Percentiles rank a stretch among this genome's conserved stretches.
Conservation (phyloP, 345 rosid species). For the Aquilaria yunnanensis region DNA sequence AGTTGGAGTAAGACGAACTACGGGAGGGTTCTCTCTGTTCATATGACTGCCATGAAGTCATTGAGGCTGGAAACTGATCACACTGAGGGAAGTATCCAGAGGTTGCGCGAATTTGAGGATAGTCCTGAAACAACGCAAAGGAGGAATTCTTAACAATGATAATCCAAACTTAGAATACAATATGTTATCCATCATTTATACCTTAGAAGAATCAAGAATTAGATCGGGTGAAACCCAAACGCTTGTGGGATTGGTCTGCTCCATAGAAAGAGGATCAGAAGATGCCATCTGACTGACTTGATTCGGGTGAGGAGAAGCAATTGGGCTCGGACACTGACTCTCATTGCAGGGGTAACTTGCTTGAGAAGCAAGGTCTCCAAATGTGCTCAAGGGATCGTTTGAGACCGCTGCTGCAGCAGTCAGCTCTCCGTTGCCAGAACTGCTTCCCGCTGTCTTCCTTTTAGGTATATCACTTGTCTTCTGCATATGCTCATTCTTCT, state of each 20-base stretch:
- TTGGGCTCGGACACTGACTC: slow-evolving; percentile 37
- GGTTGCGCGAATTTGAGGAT: slow-evolving; percentile 30
- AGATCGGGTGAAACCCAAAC: slow-evolving; percentile 50
- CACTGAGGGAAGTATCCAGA: slow-evolving; percentile 28
- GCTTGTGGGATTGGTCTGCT: slow-evolving; percentile 24
- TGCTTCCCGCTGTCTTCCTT: slow-evolving; percentile 22
- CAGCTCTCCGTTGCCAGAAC: slow-evolving; percentile 31
- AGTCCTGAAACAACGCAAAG: slow-evolving; percentile 31
- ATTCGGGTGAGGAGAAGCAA: slow-evolving; percentile 32
- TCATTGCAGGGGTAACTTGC: slow-evolving; percentile 29
- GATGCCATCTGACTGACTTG: slow-evolving; percentile 27
- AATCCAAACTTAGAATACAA: background rate
- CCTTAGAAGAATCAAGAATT: slow-evolving; percentile 74
- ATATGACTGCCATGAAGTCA: slow-evolving; percentile 34
- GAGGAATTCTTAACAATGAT: slow-evolving; percentile 5
- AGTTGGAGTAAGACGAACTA: slow-evolving; percentile 28
- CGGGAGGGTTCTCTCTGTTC: slow-evolving; percentile 44
- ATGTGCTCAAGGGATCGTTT: slow-evolving; percentile 33
- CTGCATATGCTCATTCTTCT: slow-evolving; percentile 46
- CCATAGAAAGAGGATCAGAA: slow-evolving; percentile 27
- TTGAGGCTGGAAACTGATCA: slow-evolving; percentile 29
- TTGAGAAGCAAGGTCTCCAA: slow-evolving; percentile 33
- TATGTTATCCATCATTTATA: slow-evolving; percentile 7
- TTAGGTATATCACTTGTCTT: slow-evolving; percentile 35
- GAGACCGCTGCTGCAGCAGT: slow-evolving; percentile 28